Conservation (phyloP, 1,139 yeast species). For the Yamadazyma taylorii region DNA sequence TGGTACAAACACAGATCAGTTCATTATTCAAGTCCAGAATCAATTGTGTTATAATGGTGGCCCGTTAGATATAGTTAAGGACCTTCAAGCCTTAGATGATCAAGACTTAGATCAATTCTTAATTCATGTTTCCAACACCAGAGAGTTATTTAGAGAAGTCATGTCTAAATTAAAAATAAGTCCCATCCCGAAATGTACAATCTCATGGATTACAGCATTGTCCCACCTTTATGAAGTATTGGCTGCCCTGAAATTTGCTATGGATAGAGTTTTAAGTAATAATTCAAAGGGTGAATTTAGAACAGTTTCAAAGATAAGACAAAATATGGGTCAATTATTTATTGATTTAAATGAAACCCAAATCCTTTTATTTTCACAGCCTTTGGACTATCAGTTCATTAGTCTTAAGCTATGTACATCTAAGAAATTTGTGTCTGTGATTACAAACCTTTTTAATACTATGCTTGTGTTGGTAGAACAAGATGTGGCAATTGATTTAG, state of each 20-base stretch:
- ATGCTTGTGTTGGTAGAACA: background rate
- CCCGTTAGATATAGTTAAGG: too few species aligned
- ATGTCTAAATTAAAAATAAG: conserved; percentile 15
- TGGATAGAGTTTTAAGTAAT: background rate
- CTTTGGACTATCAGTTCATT: background rate
- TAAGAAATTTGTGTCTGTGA: background rate
- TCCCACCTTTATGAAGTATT: conserved; percentile 3
- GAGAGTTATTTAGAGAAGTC: conserved; percentile 22
- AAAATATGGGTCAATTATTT: background rate
- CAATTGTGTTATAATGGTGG: too few species aligned
- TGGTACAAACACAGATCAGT: too few species aligned
- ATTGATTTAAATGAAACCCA: background rate
- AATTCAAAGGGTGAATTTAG: background rate
- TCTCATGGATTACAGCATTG: conserved; percentile 23
- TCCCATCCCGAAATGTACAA: conserved; percentile 16
- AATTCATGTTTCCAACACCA: conserved; percentile 4
- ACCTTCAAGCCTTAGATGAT: too few species aligned
- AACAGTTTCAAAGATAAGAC: background rate
- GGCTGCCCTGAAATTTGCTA: background rate
- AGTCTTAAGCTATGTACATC: background rate
- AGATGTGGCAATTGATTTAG: conserved; percentile 4
- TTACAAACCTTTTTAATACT: background rate
- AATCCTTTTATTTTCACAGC: background rate
- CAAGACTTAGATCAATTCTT: background rate
- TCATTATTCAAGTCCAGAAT: too few species aligned